Evolutionary conservation across 2,329 filamentous ascomycete species (phyloP).

Genomic region (Botrytis medusae): DNA sequence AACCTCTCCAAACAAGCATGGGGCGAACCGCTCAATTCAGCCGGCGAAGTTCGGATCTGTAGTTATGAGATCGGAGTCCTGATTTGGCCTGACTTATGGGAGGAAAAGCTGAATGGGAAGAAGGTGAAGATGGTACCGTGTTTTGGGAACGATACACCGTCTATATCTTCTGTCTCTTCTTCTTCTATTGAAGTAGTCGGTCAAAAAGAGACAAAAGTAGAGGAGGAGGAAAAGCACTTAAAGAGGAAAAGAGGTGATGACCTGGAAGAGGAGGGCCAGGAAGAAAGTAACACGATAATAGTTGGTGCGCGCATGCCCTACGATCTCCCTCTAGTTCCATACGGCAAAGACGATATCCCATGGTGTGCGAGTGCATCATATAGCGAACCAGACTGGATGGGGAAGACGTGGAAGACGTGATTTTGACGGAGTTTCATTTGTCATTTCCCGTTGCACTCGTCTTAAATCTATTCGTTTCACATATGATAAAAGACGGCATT

Average conservation of each 20-base stretch:
- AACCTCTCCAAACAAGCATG: constrained; percentile 88
- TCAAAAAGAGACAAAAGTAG: neutral
- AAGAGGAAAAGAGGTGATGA: constrained; percentile 28
- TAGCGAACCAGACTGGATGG: constrained; percentile 55
- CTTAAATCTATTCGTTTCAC: neutral
- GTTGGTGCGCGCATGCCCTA: constrained; percentile 83
- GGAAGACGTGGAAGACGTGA: constrained; percentile 26
- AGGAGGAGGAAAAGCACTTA: constrained; percentile 19
- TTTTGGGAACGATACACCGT: constrained; percentile 62
- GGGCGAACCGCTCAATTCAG: constrained; percentile 62
- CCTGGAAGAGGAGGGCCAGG: constrained; percentile 15
- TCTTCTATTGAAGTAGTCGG: constrained; percentile 23
- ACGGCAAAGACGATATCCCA: constrained; percentile 62
- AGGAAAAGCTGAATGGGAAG: constrained; percentile 41
- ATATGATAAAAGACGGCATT: neutral
- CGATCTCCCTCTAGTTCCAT: constrained; percentile 69
- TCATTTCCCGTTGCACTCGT: neutral
- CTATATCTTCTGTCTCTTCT: constrained; percentile 40
- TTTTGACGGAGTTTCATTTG: neutral
- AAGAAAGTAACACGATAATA: constrained; percentile 39
- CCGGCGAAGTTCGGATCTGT: constrained; percentile 66
- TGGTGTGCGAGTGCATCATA: constrained; percentile 71
- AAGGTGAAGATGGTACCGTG: constrained; percentile 61
- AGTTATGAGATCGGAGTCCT: constrained; percentile 85
- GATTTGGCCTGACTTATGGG: constrained; percentile 69